Evolutionary conservation across 305 asterid genomes (phyloP).

Genomic region (Rubia balearica): DNA sequence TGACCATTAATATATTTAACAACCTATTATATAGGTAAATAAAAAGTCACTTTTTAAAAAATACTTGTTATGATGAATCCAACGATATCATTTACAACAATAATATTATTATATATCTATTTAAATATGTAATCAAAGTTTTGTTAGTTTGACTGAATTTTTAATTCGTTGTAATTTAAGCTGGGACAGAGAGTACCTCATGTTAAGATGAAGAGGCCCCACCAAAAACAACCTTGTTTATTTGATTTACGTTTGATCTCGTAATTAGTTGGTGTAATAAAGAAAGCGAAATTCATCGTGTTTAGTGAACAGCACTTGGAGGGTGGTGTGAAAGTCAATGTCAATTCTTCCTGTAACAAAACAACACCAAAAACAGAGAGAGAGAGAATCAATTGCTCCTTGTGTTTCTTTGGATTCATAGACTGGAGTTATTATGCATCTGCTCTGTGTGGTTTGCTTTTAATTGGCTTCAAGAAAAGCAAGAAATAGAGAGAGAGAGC

Average conservation of each 20-base stretch:
- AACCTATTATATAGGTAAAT: no score
- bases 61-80: no score
- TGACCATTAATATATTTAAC: no score
- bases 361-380: conserved; percentile 30
- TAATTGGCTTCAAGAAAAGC: conserved; percentile 37
- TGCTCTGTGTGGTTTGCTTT: conserved; percentile 47
- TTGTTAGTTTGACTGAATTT: no score
- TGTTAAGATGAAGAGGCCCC: conserved; percentile 33
- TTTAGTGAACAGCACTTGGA: conserved; percentile 14
- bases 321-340: conserved; percentile 48
- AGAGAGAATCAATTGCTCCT: conserved; percentile 31
- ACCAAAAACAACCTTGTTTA: conserved; percentile 5
- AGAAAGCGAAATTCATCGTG: conserved; percentile 15
- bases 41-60: no score
- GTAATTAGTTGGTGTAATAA: not conserved
- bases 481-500: conserved; percentile 13
- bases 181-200: no score
- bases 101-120: no score
- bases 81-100: no score
- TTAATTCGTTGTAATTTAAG: no score
- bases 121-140: no score
- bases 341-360: conserved; percentile 20
- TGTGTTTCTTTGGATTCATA: conserved; percentile 37
- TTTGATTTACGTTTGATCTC: conserved; percentile 13
- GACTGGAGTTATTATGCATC: conserved; percentile 56